Conservation (phyloP, 495 filamentous ascomycete genomes). For the Podospora appendiculata region DNA sequence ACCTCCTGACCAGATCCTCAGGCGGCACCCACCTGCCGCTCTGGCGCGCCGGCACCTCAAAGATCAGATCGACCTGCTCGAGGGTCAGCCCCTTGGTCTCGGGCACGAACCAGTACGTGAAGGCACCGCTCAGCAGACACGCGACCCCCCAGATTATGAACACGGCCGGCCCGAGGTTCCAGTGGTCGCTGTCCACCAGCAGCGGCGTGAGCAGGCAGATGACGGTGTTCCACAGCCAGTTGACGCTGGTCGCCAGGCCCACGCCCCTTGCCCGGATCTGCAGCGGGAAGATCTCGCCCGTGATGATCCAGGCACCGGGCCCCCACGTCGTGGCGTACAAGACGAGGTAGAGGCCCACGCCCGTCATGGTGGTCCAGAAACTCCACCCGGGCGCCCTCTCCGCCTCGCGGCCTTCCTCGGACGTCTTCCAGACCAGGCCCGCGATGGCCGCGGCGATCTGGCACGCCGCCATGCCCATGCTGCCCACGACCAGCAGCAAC, state of each 20-base stretch:
- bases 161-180: constrained; percentile 53
- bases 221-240: constrained; percentile 70
- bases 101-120: constrained; percentile 65
- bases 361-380: constrained; percentile 49
- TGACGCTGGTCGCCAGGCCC: constrained; percentile 65
- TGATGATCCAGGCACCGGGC: constrained; percentile 58
- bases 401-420: constrained; percentile 26
- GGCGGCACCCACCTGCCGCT: background rate
- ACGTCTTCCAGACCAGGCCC: constrained; percentile 7
- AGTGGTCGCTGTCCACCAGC: constrained; percentile 47
- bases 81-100: constrained; percentile 73
- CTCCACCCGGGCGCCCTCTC: constrained; percentile 16
- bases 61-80: constrained; percentile 56
- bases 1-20: background rate
- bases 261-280: constrained; percentile 64
- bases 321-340: constrained; percentile 72
- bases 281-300: constrained; percentile 64
- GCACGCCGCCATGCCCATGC: constrained; percentile 56
- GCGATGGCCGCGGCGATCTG: constrained; percentile 57
- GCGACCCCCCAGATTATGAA: constrained; percentile 64
- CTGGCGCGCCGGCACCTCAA: constrained; percentile 2
- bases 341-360: constrained; percentile 63
- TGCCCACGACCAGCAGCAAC: constrained; percentile 58
- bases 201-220: constrained; percentile 14
- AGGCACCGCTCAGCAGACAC: constrained; percentile 50